Conservation (phyloP, 2,329 filamentous ascomycete species). For the Davidsoniella australis region DNA sequence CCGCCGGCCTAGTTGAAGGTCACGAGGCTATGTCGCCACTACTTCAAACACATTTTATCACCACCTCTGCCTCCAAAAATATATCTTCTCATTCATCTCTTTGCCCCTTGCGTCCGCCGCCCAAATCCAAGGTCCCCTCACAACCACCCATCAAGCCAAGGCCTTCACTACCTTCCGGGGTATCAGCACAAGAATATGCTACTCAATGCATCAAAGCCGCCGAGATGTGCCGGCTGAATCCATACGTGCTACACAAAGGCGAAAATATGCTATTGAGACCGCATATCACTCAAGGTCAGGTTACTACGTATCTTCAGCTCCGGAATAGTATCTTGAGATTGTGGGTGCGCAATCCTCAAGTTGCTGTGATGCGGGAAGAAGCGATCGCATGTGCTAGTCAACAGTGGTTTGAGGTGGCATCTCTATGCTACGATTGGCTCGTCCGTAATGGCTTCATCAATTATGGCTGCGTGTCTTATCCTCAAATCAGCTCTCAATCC, state of each 20-base stretch:
- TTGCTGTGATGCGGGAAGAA: conserved; percentile 66
- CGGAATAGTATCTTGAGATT: conserved; percentile 82
- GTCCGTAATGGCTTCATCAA: conserved; percentile 88
- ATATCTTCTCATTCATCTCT: background rate
- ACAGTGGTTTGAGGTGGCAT: conserved; percentile 78
- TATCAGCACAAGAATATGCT: conserved; percentile 66
- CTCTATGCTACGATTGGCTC: conserved; percentile 83
- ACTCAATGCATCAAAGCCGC: conserved; percentile 79
- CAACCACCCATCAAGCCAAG: conserved; percentile 32
- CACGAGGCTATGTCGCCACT: background rate
- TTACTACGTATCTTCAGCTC: conserved; percentile 91
- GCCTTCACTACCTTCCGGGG: conserved; percentile 64
- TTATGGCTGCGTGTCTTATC: conserved; percentile 56
- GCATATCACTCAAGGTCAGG: conserved; percentile 72
- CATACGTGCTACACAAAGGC: conserved; percentile 69
- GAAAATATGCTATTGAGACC: conserved; percentile 69
- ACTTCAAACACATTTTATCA: background rate
- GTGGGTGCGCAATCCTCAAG: conserved; percentile 75
- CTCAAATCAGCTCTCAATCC: conserved; percentile 34
- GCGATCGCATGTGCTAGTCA: conserved; percentile 79
- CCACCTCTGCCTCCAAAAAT: background rate
- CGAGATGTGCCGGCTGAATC: conserved; percentile 74
- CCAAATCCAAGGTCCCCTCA: background rate
- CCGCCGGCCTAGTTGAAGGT: conserved; percentile 26
- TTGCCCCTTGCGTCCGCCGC: background rate